These are phyloP conservation scores for Oxyria digyna DNA, from an alignment of 148 eudicot genomes.

Conservation along the genomic window DNA sequence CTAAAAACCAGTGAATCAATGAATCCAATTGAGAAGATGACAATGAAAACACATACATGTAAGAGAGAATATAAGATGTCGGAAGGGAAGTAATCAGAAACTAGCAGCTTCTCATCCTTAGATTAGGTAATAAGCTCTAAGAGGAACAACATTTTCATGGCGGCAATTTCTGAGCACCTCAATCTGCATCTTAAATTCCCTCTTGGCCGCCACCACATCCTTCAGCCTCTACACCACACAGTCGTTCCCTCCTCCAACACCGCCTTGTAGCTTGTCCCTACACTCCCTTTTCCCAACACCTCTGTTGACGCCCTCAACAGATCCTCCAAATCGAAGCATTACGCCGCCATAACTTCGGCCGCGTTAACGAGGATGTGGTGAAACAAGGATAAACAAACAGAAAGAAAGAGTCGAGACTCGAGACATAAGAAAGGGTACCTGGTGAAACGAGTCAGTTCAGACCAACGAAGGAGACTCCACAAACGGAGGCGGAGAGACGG, in stretches of 20 bases:
- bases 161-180: slow-evolving; percentile 40
- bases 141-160: slow-evolving; percentile 44
- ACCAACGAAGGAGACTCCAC: too few species aligned
- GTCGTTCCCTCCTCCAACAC: slow-evolving; percentile 69
- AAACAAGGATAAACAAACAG: too few species aligned
- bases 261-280: slow-evolving; percentile 66
- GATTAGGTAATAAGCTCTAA: slow-evolving; percentile 53
- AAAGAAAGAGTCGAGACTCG: too few species aligned
- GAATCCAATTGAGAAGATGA: not conserved
- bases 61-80: slow-evolving; percentile 31
- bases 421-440: too few species aligned
- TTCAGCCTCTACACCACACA: slow-evolving; percentile 57
- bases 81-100: slow-evolving; percentile 27
- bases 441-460: too few species aligned
- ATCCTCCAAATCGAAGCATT: slow-evolving; percentile 57
- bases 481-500: too few species aligned
- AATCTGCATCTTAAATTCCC: slow-evolving; percentile 43
- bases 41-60: slow-evolving; percentile 18
- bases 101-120: slow-evolving; percentile 54
- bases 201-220: slow-evolving; percentile 36
- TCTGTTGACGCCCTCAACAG: slow-evolving; percentile 59
- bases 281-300: slow-evolving; percentile 63
- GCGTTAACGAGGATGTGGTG: slow-evolving; percentile 26
- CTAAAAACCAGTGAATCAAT: not conserved
- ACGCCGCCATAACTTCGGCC: slow-evolving; percentile 15